A percentile compares a stretch with the other conserved stretches of the same genome.
phyloP scores from a whole-genome alignment of 2,329 filamentous ascomycete species.

The Blumeria hordei region DNA sequence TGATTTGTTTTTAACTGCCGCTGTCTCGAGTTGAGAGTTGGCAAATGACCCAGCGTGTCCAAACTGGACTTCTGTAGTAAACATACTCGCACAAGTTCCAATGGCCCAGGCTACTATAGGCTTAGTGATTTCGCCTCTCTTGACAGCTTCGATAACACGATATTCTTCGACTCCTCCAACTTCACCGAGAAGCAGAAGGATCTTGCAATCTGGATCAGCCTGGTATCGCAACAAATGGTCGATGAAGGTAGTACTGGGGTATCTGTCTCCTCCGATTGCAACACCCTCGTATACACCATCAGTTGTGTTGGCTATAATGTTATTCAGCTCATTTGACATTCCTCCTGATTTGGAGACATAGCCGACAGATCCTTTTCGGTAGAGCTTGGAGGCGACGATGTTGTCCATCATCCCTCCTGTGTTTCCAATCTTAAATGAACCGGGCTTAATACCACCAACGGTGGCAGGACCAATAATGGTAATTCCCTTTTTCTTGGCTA shows the following conservation, averaged over 20 bases:
- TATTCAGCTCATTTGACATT: conserved; percentile 99
- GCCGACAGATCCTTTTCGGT: conserved; percentile 94
- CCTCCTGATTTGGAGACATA: conserved; percentile 99
- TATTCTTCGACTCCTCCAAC: conserved; percentile 99
- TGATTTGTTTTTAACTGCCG: conserved; percentile 82
- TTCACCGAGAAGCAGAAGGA: conserved; percentile 84
- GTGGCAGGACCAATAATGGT: conserved; percentile 97
- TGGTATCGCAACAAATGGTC: conserved; percentile 95
- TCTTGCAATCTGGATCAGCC: conserved; percentile 92
- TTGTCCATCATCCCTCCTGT: conserved; percentile 99
- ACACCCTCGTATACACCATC: conserved; percentile 98
- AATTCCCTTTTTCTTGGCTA: conserved; percentile 94
- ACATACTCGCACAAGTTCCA: conserved; percentile 97
- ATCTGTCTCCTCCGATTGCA: conserved; percentile 96
- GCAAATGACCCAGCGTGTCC: conserved; percentile 95
- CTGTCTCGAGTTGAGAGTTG: conserved; percentile 98
- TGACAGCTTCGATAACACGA: conserved; percentile 95
- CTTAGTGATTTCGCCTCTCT: conserved; percentile 87
- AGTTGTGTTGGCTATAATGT: conserved; percentile 90
- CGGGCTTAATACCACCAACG: conserved; percentile 97
- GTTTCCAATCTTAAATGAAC: conserved; percentile 99
- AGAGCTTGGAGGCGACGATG: conserved; percentile 98
- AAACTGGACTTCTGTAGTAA: conserved; percentile 99
- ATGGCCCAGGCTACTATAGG: conserved; percentile 98
- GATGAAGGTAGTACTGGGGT: conserved; percentile 97